These are phyloP conservation scores for Penicillium coprophilum DNA, from an alignment of 495 filamentous ascomycete genomes.

Conservation along the genomic window DNA sequence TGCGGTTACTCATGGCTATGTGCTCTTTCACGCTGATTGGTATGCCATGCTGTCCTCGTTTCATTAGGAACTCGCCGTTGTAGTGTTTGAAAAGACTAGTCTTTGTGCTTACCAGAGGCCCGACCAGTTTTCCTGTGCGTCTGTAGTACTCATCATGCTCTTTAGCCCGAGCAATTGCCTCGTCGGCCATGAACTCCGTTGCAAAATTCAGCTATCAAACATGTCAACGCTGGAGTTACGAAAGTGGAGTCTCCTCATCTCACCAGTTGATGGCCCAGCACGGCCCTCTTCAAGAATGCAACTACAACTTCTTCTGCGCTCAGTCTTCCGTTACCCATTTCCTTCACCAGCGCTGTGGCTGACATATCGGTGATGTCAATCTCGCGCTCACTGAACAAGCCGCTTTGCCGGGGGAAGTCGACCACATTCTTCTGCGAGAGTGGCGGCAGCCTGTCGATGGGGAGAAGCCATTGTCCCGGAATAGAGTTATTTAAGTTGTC, in stretches of 20 bases:
- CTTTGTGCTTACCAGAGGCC: slow-evolving; percentile 34
- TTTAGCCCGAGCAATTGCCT: slow-evolving; percentile 58
- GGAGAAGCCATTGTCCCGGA: slow-evolving; percentile 42
- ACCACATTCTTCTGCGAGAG: slow-evolving; percentile 37
- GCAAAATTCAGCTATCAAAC: slow-evolving; percentile 55
- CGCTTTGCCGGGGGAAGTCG: slow-evolving; percentile 44
- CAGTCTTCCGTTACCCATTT: slow-evolving; percentile 48
- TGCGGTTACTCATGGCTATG: slow-evolving; percentile 54
- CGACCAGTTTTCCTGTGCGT: slow-evolving; percentile 38
- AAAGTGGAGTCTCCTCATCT: not conserved
- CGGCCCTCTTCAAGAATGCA: slow-evolving; percentile 62
- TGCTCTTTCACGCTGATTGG: slow-evolving; percentile 68
- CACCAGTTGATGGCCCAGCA: slow-evolving; percentile 60
- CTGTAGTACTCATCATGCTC: slow-evolving; percentile 54
- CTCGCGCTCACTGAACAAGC: slow-evolving; percentile 53
- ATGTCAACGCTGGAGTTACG: not conserved
- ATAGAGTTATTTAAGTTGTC: slow-evolving; percentile 38
- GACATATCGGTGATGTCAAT: slow-evolving; percentile 58
- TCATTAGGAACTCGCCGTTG: not conserved
- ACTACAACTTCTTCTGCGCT: slow-evolving; percentile 57
- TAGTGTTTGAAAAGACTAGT: not conserved
- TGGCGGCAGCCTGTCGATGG: slow-evolving; percentile 31
- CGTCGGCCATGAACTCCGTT: slow-evolving; percentile 64
- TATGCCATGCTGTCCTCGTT: slow-evolving; percentile 57
- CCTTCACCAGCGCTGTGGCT: slow-evolving; percentile 51